Evolutionary conservation across 2,329 filamentous ascomycete genomes (phyloP).

Genomic region (Triangularia setosa): DNA sequence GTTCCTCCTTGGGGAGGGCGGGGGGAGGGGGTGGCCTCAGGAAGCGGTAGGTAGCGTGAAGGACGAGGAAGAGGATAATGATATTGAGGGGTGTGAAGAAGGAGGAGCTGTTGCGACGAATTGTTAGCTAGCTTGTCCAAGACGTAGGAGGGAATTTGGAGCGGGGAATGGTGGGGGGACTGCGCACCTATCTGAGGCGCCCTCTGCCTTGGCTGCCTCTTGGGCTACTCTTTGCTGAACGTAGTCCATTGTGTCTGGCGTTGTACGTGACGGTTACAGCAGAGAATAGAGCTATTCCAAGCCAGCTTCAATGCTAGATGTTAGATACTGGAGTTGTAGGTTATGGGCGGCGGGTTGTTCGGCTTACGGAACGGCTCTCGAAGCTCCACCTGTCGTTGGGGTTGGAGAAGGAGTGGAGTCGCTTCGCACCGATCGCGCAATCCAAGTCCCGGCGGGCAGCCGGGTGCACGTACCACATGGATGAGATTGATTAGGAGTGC

Average conservation of each 20-base stretch:
- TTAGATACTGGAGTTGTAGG: neutral
- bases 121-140: conserved; percentile 9
- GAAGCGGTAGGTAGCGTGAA: conserved; percentile 56
- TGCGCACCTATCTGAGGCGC: conserved; percentile 31
- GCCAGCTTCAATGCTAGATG: neutral
- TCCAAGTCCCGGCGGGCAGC: neutral
- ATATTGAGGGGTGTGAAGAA: conserved; percentile 61
- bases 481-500: neutral
- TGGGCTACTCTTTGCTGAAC: conserved; percentile 53
- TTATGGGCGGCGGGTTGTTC: neutral
- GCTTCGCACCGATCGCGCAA: neutral
- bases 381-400: neutral
- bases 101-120: conserved; percentile 28
- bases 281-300: neutral
- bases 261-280: neutral
- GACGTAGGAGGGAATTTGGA: neutral
- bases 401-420: neutral
- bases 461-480: neutral
- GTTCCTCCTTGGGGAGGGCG: conserved; percentile 48
- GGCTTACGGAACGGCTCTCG: conserved; percentile 1
- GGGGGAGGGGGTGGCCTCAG: conserved; percentile 47
- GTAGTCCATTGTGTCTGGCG: conserved; percentile 47
- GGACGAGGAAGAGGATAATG: conserved; percentile 52
- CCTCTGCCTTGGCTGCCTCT: conserved; percentile 44
- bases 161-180: conserved; percentile 1